These are phyloP conservation scores for Yamadazyma olivae DNA, from an alignment of 805 yeast species.

Conservation along the genomic window DNA sequence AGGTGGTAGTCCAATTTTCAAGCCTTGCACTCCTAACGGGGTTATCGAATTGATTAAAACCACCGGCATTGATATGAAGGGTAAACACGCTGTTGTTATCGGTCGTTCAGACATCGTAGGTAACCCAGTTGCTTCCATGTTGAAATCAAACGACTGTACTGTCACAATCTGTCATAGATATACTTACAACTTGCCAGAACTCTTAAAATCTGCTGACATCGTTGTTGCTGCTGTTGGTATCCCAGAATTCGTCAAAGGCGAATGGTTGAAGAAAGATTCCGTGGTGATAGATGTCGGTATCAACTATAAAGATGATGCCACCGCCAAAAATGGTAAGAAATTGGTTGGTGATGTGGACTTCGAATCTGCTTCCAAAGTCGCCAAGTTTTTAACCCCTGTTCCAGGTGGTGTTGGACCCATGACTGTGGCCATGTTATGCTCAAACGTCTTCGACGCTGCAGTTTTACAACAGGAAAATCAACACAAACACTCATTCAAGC, in stretches of 20 bases:
- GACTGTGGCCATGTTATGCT: slow-evolving; percentile 95
- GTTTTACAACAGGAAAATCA: slow-evolving; percentile 47
- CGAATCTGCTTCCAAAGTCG: slow-evolving; percentile 58
- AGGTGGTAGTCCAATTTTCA: slow-evolving; percentile 76
- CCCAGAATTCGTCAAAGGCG: slow-evolving; percentile 68
- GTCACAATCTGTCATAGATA: slow-evolving; percentile 84
- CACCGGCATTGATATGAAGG: slow-evolving; percentile 64
- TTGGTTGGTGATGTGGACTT: slow-evolving; percentile 96
- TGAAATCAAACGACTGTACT: slow-evolving; percentile 78
- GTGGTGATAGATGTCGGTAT: slow-evolving; percentile 94
- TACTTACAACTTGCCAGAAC: slow-evolving; percentile 56
- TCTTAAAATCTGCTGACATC: slow-evolving; percentile 65
- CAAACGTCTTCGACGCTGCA: slow-evolving; percentile 81
- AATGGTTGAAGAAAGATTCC: slow-evolving; percentile 80
- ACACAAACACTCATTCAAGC: slow-evolving; percentile 46
- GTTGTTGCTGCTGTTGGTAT: slow-evolving; percentile 77
- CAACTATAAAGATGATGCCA: slow-evolving; percentile 75
- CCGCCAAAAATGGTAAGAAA: slow-evolving; percentile 73
- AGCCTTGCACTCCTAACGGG: slow-evolving; percentile 97
- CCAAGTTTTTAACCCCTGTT: slow-evolving; percentile 84
- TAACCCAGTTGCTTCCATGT: slow-evolving; percentile 81
- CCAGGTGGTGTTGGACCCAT: slow-evolving; percentile 99
- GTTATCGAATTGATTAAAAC: slow-evolving; percentile 75
- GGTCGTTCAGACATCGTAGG: slow-evolving; percentile 98
- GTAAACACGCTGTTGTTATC: slow-evolving; percentile 83